phyloP scores from a whole-genome alignment of 202 grass and related monocot genomes.

The Digitaria exilis region DNA sequence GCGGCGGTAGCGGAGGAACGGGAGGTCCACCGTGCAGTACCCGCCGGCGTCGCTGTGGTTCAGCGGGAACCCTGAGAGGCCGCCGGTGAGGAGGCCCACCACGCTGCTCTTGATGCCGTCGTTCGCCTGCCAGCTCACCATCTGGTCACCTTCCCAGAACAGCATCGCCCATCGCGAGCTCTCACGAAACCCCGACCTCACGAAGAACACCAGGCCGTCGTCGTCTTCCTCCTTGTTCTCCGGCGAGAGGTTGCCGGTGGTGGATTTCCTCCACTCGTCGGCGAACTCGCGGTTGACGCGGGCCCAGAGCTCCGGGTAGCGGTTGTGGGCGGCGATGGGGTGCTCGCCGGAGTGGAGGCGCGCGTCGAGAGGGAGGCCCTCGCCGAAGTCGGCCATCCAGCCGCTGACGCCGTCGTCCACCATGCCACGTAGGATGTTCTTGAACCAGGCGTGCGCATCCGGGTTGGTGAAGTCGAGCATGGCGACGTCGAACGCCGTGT shows the following conservation, averaged over 20 bases:
- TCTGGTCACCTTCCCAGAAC: conserved; percentile 97
- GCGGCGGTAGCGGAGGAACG: conserved; percentile 75
- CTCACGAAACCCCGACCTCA: conserved; percentile 79
- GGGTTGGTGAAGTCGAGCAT: conserved; percentile 96
- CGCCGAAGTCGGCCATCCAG: conserved; percentile 99
- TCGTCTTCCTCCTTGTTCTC: neutral
- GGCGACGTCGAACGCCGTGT: conserved; percentile 90
- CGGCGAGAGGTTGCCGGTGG: neutral
- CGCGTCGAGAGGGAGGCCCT: conserved; percentile 86
- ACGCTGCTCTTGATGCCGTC: conserved; percentile 99
- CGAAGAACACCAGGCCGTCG: conserved; percentile 75
- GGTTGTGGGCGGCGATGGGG: conserved; percentile 75
- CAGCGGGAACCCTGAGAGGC: conserved; percentile 85
- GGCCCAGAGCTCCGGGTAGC: conserved; percentile 94
- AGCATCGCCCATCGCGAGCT: conserved; percentile 85
- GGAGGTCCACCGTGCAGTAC: conserved; percentile 83
- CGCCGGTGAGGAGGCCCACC: conserved; percentile 78
- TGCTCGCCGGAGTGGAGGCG: conserved; percentile 77
- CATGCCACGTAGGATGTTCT: conserved; percentile 67
- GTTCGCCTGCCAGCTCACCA: conserved; percentile 97
- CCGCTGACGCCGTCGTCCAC: conserved; percentile 66
- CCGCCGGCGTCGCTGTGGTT: conserved; percentile 96
- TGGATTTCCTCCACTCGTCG: conserved; percentile 70
- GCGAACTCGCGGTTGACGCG: conserved; percentile 83
- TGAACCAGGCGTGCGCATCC: conserved; percentile 69